phyloP scores from a whole-genome alignment of 2,329 filamentous ascomycete species.

The Pseudogymnoascus sp. region DNA sequence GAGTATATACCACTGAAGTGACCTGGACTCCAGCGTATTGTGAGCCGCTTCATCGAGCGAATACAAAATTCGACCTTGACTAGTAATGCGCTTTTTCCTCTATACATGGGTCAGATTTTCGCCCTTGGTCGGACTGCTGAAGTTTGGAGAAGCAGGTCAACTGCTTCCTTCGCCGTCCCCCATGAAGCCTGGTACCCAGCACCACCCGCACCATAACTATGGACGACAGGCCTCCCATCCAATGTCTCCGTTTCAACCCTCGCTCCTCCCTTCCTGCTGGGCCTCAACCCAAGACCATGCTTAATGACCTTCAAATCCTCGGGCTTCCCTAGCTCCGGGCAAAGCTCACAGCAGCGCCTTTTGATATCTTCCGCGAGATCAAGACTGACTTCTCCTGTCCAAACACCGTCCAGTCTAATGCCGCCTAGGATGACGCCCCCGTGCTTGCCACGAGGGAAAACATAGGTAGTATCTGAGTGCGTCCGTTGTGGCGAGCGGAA shows the following conservation, averaged over 20 bases:
- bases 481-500: conserved; percentile 35
- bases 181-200: conserved; percentile 36
- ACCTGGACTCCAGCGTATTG: not conserved
- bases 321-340: conserved; percentile 28
- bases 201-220: conserved; percentile 39
- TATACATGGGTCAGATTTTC: not conserved
- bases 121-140: not conserved
- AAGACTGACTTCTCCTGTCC: conserved; percentile 25
- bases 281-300: conserved; percentile 30
- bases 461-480: conserved; percentile 35
- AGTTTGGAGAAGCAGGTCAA: conserved; percentile 17
- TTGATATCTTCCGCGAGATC: conserved; percentile 29
- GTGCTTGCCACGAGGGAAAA: conserved; percentile 34
- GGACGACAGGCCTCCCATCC: conserved; percentile 24
- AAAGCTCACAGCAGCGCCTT: conserved; percentile 28
- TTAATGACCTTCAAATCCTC: conserved; percentile 29
- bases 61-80: not conserved
- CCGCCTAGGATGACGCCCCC: conserved; percentile 31
- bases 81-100: not conserved
- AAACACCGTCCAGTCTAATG: conserved; percentile 28
- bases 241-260: conserved; percentile 26
- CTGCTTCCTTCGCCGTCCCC: conserved; percentile 21
- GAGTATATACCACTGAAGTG: not conserved
- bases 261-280: conserved; percentile 20
- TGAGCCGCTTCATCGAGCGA: not conserved